Evolutionary conservation across 108 stramenopile species (phyloP), one percentile per base, ranked within the genome.

Genomic region (Thalassiosira profunda): DNA sequence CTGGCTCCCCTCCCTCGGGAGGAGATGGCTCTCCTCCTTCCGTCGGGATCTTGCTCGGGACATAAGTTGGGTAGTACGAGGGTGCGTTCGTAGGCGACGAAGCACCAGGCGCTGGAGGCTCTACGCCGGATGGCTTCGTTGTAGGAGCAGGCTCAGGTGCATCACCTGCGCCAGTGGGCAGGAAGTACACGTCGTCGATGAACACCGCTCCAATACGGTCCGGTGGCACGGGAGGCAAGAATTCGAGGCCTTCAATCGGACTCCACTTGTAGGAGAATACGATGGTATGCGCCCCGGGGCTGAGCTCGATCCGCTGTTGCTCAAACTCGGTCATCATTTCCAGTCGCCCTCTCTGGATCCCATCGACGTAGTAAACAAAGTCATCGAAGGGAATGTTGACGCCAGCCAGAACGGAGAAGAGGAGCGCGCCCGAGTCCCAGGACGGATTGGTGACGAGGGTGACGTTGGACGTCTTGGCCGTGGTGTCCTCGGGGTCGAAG

Each of bases 301-400:
- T 46, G 1, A 46, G 14, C 24, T 46, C 45, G 7, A 46, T 23
- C 45, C 10, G 21, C 9, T 23, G 21, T n/a, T 46, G 21, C 45
- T 46, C 45, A 46, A 46, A 46, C 21, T 5, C 9, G 21, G 21
- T 20, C 24, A 46, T 23, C 21, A 23, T 23, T 1, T 23, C 45
- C 14, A 46, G 24, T n/a, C 24, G 45, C 10, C 21, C 45, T 0
- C 21, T 23, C 0, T 9, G 21, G 2, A 46, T 23, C 0, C 63
- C 73, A 66, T 74, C 64, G 5, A 74, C 57, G 18, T 45, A 74
- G 9, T 58, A 65, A 23, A 57, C 9, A 9, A 65, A 36, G n/a
- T 66, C 73, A 45, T 66, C 64, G 33, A 66, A 25, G 5, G 73
- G 73, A 24, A 66, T 18, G 17, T 59, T 29, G 20, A 46, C 44